Evolutionary conservation across 139 green algal species (phyloP).

Genomic region (Pleodorina starrii): DNA sequence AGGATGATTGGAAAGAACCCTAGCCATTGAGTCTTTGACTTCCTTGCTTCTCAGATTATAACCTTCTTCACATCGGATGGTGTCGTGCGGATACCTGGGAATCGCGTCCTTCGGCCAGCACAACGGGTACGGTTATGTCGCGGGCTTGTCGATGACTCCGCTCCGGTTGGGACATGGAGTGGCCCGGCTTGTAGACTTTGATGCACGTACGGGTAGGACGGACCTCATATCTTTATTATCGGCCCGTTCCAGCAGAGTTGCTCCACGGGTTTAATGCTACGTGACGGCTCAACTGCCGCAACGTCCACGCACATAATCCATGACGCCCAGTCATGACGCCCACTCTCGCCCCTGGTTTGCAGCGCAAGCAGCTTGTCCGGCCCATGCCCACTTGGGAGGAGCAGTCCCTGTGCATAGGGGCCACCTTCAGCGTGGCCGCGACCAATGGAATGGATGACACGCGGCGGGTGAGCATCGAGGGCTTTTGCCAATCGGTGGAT

Average conservation of each 20-base stretch:
- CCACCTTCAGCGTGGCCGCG: conserved; percentile 76
- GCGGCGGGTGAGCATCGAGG: conserved; percentile 75
- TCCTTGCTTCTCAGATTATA: conserved; percentile 16
- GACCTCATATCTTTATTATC: no score
- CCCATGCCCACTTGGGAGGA: conserved; percentile 78
- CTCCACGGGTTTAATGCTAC: no score
- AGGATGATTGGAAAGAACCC: not conserved
- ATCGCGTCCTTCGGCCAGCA: not conserved
- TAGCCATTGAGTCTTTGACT: not conserved
- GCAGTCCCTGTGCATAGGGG: conserved; percentile 84
- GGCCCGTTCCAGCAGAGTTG: no score
- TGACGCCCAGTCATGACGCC: no score
- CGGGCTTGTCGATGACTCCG: no score
- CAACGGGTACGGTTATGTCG: not conserved
- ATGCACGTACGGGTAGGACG: no score
- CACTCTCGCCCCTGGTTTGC: no score
- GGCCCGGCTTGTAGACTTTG: no score
- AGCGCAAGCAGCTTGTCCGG: conserved; percentile 24
- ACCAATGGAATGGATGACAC: conserved; percentile 79
- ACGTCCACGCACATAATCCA: no score
- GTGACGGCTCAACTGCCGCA: no score
- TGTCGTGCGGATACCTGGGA: not conserved
- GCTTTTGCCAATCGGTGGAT: conserved; percentile 77
- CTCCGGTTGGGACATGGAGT: no score
- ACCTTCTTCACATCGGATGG: conserved; percentile 38